Conservation (phyloP, 176 grass and related monocot species). For the Oryza meridionalis region DNA sequence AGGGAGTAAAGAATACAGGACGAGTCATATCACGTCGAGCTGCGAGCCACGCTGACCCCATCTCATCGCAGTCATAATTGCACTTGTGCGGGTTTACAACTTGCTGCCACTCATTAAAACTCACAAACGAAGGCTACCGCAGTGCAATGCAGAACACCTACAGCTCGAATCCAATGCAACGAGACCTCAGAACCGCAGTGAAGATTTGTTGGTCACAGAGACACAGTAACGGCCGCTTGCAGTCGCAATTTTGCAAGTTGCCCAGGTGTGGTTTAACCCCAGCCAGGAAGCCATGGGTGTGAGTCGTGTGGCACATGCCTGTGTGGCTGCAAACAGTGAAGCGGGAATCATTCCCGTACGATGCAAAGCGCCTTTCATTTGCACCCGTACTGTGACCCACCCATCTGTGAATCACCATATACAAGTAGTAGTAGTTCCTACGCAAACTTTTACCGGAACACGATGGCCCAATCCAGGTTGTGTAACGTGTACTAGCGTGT, state of each 20-base stretch:
- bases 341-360: constrained; percentile 21
- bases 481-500: neutral
- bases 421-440: neutral
- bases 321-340: constrained; percentile 29
- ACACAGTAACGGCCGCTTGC: neutral
- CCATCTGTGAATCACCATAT: neutral
- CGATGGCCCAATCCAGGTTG: neutral
- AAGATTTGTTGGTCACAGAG: neutral
- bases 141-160: neutral
- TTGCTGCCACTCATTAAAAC: neutral
- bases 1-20: neutral
- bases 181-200: neutral
- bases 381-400: neutral
- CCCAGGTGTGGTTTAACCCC: neutral
- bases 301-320: neutral
- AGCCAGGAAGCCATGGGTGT: neutral
- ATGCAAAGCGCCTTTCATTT: constrained; percentile 25
- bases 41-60: neutral
- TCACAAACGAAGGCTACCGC: too few species aligned
- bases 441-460: neutral
- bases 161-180: constrained; percentile 46
- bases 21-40: constrained; percentile 41
- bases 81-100: neutral
- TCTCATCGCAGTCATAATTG: neutral
- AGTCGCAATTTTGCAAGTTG: neutral